Evolutionary conservation across 2,329 filamentous ascomycete species (phyloP), one percentile per base, ranked within the genome.

Genomic region (Epichloe hybrida): DNA sequence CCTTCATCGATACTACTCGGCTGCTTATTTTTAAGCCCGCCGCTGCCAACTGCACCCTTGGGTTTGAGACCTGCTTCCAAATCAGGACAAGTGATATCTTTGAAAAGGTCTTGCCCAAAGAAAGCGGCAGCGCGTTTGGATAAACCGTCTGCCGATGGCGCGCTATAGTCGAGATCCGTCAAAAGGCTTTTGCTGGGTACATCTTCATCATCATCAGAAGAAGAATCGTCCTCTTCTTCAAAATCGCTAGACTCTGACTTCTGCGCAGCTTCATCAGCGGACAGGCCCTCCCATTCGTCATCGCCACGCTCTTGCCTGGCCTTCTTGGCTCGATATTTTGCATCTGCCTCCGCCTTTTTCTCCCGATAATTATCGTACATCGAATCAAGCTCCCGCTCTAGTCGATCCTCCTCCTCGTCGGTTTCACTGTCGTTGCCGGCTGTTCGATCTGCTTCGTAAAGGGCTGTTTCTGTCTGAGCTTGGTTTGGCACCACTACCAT

Each of bases 41-140:
- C 46, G 20, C 31, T 41, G 35, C 59, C 61, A 1, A 57, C 58
- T 27, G 62, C 68, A 36, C 62, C 62, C 35, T 71, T 69, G 15
- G 64, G 56, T 12, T 66, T 68, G 37, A 69, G 65, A 13, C 61
- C 61, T 8, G 57, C n/a, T 49, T 79, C 73, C 50, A 97, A 81
- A 39, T 17, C 31, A 27, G 34, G 38, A 17, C 38, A 31, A 34
- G 41, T 41, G 4, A 53, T 49, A 17, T 82, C 87, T 58, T 90
- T 83, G 73, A 98, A 98, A 40, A 98, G 84, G 57, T 96, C 90
- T 64, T 96, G 91, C 59, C 86, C 85, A 66, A 98, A 98, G 71
- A 98, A 98, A 54, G 84, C 78, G 9, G 84, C 79, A 8, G 93
- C 93, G 55, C 88, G 80, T 65, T 83, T 90, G 3, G 89, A 95